Percentiles rank a stretch among this genome's conserved stretches.
These are phyloP conservation scores for Euphorbia celastroides DNA, from an alignment of 441 rosid genomes.

Conservation along the genomic window DNA sequence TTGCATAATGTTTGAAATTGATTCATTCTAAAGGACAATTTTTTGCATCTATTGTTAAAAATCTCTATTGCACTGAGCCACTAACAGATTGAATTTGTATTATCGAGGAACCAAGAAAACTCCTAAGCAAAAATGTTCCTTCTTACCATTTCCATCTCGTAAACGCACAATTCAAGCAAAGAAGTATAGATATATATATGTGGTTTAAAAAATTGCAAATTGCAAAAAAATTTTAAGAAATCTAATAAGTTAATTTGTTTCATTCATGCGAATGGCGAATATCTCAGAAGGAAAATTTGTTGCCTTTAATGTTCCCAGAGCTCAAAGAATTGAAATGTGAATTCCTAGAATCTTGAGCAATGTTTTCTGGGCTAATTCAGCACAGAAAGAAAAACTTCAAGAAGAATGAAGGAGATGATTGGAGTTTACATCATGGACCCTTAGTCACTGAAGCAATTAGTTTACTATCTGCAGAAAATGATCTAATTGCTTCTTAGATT, in stretches of 20 bases:
- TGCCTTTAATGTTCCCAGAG: background rate
- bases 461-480: background rate
- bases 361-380: too few species aligned
- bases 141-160: too few species aligned
- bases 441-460: too few species aligned
- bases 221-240: too few species aligned
- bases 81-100: background rate
- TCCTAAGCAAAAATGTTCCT: too few species aligned
- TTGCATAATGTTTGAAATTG: background rate
- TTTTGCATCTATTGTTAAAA: background rate
- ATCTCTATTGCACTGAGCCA: background rate
- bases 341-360: too few species aligned
- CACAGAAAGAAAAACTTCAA: background rate
- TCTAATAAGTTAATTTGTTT: too few species aligned
- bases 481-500: background rate
- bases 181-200: too few species aligned
- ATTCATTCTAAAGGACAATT: background rate
- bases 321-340: background rate
- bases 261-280: too few species aligned
- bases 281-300: too few species aligned
- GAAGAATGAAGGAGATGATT: background rate
- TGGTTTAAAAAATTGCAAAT: too few species aligned
- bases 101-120: background rate
- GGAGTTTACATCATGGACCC: background rate
- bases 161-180: too few species aligned